A percentile compares a stretch with the other conserved stretches of the same genome.
Evolutionary conservation across 805 yeast species (phyloP).

Genomic region (Candida insectalens): DNA sequence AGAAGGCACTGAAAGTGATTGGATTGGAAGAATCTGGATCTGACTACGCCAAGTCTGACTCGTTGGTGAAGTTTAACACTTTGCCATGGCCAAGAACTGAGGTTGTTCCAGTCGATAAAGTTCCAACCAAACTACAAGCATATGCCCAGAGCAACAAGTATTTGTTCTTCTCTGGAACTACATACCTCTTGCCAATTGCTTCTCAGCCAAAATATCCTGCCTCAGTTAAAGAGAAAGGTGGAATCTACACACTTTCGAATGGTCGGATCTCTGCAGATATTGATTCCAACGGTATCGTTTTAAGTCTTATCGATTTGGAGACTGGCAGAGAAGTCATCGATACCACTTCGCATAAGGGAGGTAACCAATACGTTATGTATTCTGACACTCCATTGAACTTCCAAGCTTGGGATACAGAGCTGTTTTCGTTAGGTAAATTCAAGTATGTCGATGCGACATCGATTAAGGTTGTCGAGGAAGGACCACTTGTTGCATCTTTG

Average conservation of each 20-base stretch:
- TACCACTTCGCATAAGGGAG: conserved; percentile 43
- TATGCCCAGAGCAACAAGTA: conserved; percentile 10
- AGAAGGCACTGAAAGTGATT: conserved; percentile 27
- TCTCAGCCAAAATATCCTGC: conserved; percentile 36
- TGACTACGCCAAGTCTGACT: conserved; percentile 6
- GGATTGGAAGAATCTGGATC: conserved; percentile 7
- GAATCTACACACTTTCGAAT: conserved; percentile 46
- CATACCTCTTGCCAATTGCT: conserved; percentile 16
- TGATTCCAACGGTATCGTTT: conserved; percentile 41
- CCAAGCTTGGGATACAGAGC: conserved; percentile 98
- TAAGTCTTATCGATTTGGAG: conserved; percentile 51
- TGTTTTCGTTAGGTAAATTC: conserved; percentile 71
- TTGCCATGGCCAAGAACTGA: conserved; percentile 55
- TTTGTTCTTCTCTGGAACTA: conserved; percentile 11
- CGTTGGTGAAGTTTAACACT: conserved; percentile 36
- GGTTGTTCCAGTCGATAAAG: conserved; percentile 25
- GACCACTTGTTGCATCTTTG: conserved; percentile 55
- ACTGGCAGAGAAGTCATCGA: conserved; percentile 62
- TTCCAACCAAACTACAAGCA: conserved; percentile 3
- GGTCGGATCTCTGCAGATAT: conserved; percentile 49
- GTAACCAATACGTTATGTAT: conserved; percentile 72
- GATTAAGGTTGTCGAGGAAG: conserved; percentile 32
- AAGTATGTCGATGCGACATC: conserved; percentile 35
- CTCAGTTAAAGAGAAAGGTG: conserved; percentile 30
- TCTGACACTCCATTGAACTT: conserved; percentile 86